Base-by-base conservation (phyloP, 495 filamentous ascomycete species). In the Cercophora sp. region DNA sequence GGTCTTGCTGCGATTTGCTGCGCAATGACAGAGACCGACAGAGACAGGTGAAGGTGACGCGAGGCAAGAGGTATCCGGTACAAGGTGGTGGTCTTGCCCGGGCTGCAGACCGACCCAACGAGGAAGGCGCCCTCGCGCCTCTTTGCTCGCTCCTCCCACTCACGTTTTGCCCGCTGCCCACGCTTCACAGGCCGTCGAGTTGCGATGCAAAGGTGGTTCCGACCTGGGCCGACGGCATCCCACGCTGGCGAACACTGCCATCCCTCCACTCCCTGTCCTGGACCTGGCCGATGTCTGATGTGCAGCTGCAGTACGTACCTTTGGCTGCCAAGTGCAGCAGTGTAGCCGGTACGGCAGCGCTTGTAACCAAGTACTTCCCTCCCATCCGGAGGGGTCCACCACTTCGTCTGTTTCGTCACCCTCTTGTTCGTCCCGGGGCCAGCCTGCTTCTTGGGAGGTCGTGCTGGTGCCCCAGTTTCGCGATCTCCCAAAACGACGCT, bases 341-440 rank as follows among this genome's bases (percentile, higher is more conserved):
- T 35, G 52, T 50, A 50, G 44, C 41, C 26, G 36, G 56, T 59
- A 59, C 60, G 19, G 45, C 49, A 25, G 15, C 51, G 40, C 48
- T 39, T 52, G 50, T 35, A 35, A 23, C 32, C 47, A 37, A 43
- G 55, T 52, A 43, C 44, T 48, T 58, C 52, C 16, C 49, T 42
- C 51, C 58, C 61, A 56, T 53, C 40, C 40, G 15, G 13, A 32
- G 29, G 48, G 61, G 53, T 37, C 58, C 40, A 45, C 48, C 58
- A 36, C 20, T 2, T 48, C 29, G 16, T 25, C 52, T 40, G 49
- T 60, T 64, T 64, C 57, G 64, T 63, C 62, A 60, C 55, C 56
- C 50, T 24, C 19, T 55, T 49, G 26, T 42, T 34, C 54, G 34
- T 61, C 35, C 51, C 51, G 32, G 32, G 25, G 45, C 37, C 25